These are phyloP conservation scores for Cryptomeria japonica DNA, from an alignment of 75 land plant species.

Conservation along the genomic window DNA sequence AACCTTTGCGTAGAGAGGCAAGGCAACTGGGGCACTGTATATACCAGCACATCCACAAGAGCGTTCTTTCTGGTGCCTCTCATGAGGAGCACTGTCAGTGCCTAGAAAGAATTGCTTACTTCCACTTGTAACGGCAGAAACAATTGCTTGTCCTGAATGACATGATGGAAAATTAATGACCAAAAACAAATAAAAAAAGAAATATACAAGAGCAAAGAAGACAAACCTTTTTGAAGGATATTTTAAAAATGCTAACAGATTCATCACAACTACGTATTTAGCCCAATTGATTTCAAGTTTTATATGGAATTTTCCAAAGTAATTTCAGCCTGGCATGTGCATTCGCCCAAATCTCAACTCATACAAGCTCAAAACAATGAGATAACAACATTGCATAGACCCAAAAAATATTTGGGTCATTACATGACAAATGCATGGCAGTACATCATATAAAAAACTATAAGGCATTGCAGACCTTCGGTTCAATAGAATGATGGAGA, in stretches of 20 bases:
- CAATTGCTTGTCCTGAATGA: constrained; percentile 77
- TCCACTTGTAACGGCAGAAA: constrained; percentile 92
- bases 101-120: constrained; percentile 85
- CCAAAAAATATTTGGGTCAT: background rate
- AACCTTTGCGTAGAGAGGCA: constrained; percentile 78
- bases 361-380: background rate
- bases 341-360: background rate
- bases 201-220: background rate
- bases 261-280: background rate
- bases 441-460: background rate
- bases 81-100: constrained; percentile 98
- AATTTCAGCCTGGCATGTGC: background rate
- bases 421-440: background rate
- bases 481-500: background rate
- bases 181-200: background rate
- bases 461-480: background rate
- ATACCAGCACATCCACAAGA: constrained; percentile 97
- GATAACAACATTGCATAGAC: background rate
- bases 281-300: background rate
- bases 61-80: constrained; percentile 72
- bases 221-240: background rate
- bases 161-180: background rate
- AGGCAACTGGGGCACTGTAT: constrained; percentile 84
- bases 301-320: background rate
- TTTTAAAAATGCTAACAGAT: background rate